phyloP scores from a whole-genome alignment of 1,284 basidiomycete genomes.

The Irpex sp. region DNA sequence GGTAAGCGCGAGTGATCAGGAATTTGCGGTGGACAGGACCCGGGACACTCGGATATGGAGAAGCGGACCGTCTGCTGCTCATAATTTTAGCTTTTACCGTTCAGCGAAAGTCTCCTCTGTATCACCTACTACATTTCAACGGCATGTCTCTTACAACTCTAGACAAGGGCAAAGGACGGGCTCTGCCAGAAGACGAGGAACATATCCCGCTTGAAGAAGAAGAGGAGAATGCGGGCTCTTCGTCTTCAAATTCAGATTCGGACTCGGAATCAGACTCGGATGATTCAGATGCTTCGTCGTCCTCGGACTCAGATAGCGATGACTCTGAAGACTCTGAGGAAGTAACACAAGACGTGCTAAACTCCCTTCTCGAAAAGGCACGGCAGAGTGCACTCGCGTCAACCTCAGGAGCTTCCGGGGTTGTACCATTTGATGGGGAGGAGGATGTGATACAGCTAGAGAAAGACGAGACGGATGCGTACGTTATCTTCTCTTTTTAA shows the following conservation, averaged over 20 bases:
- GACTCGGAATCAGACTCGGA: constrained; percentile 31
- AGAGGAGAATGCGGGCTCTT: constrained; percentile 18
- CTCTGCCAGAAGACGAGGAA: constrained; percentile 17
- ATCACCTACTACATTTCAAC: not conserved
- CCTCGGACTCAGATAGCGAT: constrained; percentile 24
- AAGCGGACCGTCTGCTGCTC: not conserved
- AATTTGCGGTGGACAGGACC: constrained; percentile 14
- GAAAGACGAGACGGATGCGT: constrained; percentile 16
- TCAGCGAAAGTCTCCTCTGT: not conserved
- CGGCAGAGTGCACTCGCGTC: constrained; percentile 20
- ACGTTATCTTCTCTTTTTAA: constrained; percentile 25
- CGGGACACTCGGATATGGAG: constrained; percentile 12
- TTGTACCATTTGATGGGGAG: constrained; percentile 17
- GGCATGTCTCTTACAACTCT: constrained; percentile 22
- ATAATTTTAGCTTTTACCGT: not conserved
- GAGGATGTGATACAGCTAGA: constrained; percentile 33
- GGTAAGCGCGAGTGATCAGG: constrained; percentile 11
- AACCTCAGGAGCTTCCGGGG: not conserved
- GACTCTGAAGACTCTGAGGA: constrained; percentile 30
- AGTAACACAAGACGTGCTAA: constrained; percentile 57
- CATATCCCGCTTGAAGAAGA: not conserved
- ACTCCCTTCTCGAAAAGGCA: constrained; percentile 61
- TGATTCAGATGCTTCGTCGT: not conserved
- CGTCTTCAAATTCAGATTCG: constrained; percentile 22
- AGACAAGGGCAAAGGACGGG: constrained; percentile 44